Base-by-base conservation (phyloP, 1,284 basidiomycete genomes). In the Leucoagaricus sp. region DNA sequence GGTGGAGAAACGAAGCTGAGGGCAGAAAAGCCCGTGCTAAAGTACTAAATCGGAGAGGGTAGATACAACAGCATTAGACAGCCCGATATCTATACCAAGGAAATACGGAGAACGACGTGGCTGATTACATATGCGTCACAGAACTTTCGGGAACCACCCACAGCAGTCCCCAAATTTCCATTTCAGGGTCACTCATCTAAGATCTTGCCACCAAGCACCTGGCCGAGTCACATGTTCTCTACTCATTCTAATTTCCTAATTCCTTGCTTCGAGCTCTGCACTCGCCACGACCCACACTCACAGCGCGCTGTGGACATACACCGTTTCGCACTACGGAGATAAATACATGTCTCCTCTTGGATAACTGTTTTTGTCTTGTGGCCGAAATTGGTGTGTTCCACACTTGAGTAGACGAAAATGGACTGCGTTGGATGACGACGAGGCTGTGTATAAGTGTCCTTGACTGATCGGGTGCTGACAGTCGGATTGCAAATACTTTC, bases 21-120 rank as follows among this genome's bases (percentile, higher is more conserved):
- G n/a, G n/a, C n/a, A 34, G 31, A 19, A n/a, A 19, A 1, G 46
- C 4, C 7, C n/a, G 5, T 26, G 25, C 15, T 51, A 51, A 51
- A 42, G 41, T 51, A 51, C 49, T 5, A 51, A 51, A 51, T 3
- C n/a, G 15, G 38, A 41, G n/a, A 28, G 8, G n/a, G n/a, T n/a
- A 40, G 23, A 10, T 15, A 42, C n/a, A 29, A 51, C 49, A 51
- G 49, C 49, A 51, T 51, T 29, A 17, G 48, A 23, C 38, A 40
- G 21, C 19, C 19, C 25, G 8, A 21, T 15, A 4, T 12, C 21
- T 9, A 40, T 40, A 25, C 5, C 9, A 19, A 29, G 49, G 36
- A 29, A 51, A 13, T 12, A 31, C 41, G 60, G 50, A 26, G 60
- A 49, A 42, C 17, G 57, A 29, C 40, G 60, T 52, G 56, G 42